Evolutionary conservation across 768 basidiomycete species (phyloP).

Genomic region (Rhodotorula graminis): DNA sequence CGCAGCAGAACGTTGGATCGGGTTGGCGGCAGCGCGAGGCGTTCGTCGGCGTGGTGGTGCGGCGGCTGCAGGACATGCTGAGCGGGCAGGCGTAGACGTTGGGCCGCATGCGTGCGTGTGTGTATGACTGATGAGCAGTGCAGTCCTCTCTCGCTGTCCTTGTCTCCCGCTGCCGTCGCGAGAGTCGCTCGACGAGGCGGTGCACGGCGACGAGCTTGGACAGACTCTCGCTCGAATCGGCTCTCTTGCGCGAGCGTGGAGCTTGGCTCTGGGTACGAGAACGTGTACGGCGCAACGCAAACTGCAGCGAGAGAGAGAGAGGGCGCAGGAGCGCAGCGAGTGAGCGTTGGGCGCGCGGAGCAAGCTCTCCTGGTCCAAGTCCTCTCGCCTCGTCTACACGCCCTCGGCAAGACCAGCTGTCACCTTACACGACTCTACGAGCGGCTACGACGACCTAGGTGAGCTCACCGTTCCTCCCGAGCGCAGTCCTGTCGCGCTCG

Average conservation of each 20-base stretch:
- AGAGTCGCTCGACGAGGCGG: background rate
- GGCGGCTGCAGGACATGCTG: conserved; percentile 48
- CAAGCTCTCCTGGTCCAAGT: background rate
- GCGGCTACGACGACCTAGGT: too few species aligned
- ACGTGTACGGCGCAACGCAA: too few species aligned
- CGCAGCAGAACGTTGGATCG: conserved; percentile 53
- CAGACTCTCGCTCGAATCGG: too few species aligned
- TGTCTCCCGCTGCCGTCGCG: background rate
- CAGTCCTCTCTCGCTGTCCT: background rate
- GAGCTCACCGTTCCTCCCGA: too few species aligned
- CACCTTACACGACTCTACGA: too few species aligned
- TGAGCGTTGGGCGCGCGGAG: too few species aligned
- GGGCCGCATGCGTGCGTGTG: too few species aligned
- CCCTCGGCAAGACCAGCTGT: background rate
- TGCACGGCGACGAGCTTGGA: background rate
- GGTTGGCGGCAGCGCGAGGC: conserved; percentile 57
- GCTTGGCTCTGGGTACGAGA: too few species aligned
- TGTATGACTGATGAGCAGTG: background rate
- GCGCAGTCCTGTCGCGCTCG: too few species aligned
- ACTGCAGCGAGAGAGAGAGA: too few species aligned
- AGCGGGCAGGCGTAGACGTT: background rate
- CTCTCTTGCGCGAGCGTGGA: too few species aligned
- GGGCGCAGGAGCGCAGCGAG: too few species aligned
- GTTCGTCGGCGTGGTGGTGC: conserved; percentile 71
- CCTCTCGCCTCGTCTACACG: background rate